Evolutionary conservation across 1,284 basidiomycete species (phyloP).

Genomic region (Apiotrichum mycotoxinovorans): DNA sequence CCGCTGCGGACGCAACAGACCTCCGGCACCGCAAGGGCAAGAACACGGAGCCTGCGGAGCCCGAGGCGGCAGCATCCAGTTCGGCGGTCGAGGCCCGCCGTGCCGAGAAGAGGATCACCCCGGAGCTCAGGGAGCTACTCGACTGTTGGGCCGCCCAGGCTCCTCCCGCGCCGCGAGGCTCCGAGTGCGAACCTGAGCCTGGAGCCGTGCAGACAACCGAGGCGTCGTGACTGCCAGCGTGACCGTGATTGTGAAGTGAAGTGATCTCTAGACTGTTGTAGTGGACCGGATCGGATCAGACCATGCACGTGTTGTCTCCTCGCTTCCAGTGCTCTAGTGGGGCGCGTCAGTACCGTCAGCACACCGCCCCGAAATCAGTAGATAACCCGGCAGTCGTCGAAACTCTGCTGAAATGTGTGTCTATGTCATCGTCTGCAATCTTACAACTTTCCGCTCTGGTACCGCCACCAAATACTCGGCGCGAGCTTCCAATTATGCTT

Average conservation of each 20-base stretch:
- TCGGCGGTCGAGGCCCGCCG: background rate
- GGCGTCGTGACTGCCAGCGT: too few relatives aligned
- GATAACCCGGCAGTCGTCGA: too few relatives aligned
- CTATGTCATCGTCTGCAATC: background rate
- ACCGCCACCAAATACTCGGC: conserved; percentile 76
- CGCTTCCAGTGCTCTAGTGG: too few relatives aligned
- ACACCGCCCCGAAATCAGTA: too few relatives aligned
- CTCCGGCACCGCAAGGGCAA: background rate
- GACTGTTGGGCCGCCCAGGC: conserved; percentile 7
- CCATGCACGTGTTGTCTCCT: too few relatives aligned
- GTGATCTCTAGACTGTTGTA: too few relatives aligned
- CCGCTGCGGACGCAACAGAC: conserved; percentile 1
- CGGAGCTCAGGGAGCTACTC: conserved; percentile 20
- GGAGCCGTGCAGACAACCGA: background rate
- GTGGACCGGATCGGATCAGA: too few relatives aligned
- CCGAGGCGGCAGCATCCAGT: background rate
- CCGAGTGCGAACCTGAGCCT: too few relatives aligned
- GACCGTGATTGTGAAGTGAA: too few relatives aligned
- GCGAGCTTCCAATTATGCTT: conserved; percentile 78
- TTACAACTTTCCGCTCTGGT: conserved; percentile 48
- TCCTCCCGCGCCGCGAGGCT: background rate
- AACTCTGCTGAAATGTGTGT: too few relatives aligned
- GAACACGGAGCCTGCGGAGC: background rate
- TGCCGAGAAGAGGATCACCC: conserved; percentile 3
- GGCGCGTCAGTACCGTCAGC: too few relatives aligned